phyloP scores from a whole-genome alignment of 169 alveolate species.

The Plasmodium adleri region DNA sequence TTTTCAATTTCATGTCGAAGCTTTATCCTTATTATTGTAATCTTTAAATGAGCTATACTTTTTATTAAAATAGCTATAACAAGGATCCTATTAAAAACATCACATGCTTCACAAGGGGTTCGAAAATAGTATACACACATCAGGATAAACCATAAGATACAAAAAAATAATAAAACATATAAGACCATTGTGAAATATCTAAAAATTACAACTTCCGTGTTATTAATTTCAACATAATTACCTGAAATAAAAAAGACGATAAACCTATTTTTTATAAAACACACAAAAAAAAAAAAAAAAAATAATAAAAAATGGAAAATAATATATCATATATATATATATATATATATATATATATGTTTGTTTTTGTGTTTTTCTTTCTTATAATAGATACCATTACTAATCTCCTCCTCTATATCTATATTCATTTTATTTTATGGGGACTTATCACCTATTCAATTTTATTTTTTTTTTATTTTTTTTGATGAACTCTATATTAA shows the following conservation, averaged over 20 bases:
- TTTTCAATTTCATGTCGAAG: conserved; percentile 29
- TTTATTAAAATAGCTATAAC: conserved; percentile 40
- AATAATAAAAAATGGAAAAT: no score
- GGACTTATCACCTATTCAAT: no score
- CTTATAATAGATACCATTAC: conserved; percentile 4
- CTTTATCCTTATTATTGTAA: conserved; percentile 18
- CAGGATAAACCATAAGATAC: not conserved
- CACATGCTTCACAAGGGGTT: conserved; percentile 50
- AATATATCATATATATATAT: no score
- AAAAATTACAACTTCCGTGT: conserved; percentile 13
- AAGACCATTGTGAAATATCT: conserved; percentile 28
- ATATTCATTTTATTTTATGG: conserved; percentile 19
- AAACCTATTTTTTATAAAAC: not conserved
- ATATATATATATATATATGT: no score
- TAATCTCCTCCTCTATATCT: conserved; percentile 14
- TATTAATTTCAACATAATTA: conserved; percentile 21
- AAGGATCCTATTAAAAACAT: conserved; percentile 24
- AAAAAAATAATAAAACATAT: conserved; percentile 3
- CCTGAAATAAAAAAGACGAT: conserved; percentile 8
- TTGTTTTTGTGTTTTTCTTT: no score
- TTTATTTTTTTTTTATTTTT: no score
- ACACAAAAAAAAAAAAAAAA: no score
- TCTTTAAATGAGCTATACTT: conserved; percentile 15
- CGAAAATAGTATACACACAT: conserved; percentile 14
- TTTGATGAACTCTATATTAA: no score